These are phyloP conservation scores for Monoraphidium neglectum DNA, from an alignment of 139 green algal species.

Conservation along the genomic window DNA sequence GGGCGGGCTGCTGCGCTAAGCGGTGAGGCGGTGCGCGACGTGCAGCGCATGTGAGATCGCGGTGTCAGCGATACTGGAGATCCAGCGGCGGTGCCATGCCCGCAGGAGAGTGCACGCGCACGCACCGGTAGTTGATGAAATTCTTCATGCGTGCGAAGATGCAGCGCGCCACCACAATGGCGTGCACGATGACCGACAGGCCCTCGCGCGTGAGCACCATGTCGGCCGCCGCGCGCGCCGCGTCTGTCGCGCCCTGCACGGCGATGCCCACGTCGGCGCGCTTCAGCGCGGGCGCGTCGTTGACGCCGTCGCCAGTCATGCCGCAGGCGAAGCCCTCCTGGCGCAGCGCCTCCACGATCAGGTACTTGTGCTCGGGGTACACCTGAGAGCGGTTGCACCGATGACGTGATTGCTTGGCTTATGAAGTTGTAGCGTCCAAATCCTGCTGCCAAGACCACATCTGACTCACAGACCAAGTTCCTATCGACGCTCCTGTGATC, in stretches of 20 bases:
- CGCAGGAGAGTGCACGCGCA: no score
- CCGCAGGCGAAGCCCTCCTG: slow-evolving; percentile 70
- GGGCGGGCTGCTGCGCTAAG: no score
- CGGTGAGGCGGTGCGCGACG: no score
- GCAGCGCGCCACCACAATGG: slow-evolving; percentile 70
- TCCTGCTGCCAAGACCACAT: no score
- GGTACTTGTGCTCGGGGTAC: slow-evolving; percentile 56
- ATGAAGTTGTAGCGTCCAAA: no score
- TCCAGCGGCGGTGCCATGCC: no score
- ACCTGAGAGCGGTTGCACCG: slow-evolving; percentile 4
- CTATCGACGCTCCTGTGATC: no score
- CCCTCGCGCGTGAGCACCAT: slow-evolving; percentile 88
- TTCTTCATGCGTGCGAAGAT: slow-evolving; percentile 89
- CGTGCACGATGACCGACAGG: slow-evolving; percentile 77
- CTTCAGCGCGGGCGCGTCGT: slow-evolving; percentile 87
- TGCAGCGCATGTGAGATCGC: no score
- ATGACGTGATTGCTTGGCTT: no score
- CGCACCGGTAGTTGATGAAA: slow-evolving; percentile 80
- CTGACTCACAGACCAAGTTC: no score
- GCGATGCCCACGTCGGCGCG: slow-evolving; percentile 87
- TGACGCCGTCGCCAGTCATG: slow-evolving; percentile 94
- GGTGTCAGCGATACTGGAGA: no score
- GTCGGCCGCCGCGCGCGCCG: slow-evolving; percentile 84
- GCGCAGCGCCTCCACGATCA: slow-evolving; percentile 80
- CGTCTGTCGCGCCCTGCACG: slow-evolving; percentile 81